Percentiles rank a stretch among this genome's conserved stretches.
These are phyloP conservation scores for Borealophlyctis nickersoniae DNA, from an alignment of 192 early-diverging fungal species.

Conservation along the genomic window DNA sequence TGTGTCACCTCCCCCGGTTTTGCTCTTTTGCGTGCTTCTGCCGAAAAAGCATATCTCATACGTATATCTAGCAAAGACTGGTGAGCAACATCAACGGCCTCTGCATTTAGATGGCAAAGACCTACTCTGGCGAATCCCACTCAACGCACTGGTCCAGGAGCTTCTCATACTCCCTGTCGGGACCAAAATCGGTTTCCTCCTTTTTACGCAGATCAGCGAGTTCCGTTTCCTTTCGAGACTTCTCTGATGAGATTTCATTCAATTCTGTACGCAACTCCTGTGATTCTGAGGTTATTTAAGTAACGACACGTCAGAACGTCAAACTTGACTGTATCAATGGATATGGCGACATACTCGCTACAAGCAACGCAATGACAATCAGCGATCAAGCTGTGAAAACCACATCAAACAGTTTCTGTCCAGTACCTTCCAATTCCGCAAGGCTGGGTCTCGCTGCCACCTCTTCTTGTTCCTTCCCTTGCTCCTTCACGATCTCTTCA, in stretches of 20 bases:
- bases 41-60: slow-evolving; percentile 84
- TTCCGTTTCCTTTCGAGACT: no score
- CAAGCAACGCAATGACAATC: no score
- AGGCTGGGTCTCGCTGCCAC: background rate
- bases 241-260: no score
- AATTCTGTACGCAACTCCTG: no score
- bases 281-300: no score
- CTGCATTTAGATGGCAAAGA: slow-evolving; percentile 3
- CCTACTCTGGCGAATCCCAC: slow-evolving; percentile 65
- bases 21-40: slow-evolving; percentile 69
- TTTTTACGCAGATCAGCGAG: slow-evolving; percentile 52
- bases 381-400: no score
- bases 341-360: no score
- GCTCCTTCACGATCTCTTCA: slow-evolving; percentile 8
- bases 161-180: slow-evolving; percentile 63
- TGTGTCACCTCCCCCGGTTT: slow-evolving; percentile 55
- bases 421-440: no score
- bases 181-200: slow-evolving; percentile 69
- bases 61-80: slow-evolving; percentile 31
- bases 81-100: slow-evolving; percentile 1
- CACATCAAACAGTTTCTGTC: no score
- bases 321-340: no score
- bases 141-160: slow-evolving; percentile 68
- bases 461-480: background rate
- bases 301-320: no score